A percentile compares a stretch with the other conserved stretches of the same genome.
phyloP scores from a whole-genome alignment of 2,329 filamentous ascomycete species.

The Curvularia sp. region DNA sequence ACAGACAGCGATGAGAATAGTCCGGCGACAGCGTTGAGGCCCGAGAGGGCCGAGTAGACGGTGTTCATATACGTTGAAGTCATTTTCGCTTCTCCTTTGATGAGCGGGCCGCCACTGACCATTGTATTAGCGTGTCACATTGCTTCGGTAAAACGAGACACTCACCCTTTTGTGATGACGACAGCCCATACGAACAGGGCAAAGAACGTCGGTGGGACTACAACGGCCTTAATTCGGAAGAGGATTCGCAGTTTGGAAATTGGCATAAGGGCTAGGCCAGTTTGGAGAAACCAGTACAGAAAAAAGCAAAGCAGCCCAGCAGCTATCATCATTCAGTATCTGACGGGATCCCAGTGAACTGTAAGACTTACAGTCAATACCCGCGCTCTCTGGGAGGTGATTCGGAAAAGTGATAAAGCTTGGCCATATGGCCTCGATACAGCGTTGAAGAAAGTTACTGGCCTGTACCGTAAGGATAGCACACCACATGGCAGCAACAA shows the following conservation, averaged over 20 bases:
- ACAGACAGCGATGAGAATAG: conserved; percentile 59
- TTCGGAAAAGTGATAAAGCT: conserved; percentile 50
- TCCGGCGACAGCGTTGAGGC: conserved; percentile 58
- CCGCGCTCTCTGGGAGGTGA: conserved; percentile 43
- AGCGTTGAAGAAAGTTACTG: conserved; percentile 52
- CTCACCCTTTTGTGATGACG: conserved; percentile 51
- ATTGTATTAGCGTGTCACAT: not conserved
- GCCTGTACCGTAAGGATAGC: conserved; percentile 58
- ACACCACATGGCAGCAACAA: conserved; percentile 57
- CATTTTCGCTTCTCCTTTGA: conserved; percentile 48
- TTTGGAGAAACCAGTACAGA: conserved; percentile 60
- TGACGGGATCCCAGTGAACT: fast-evolving
- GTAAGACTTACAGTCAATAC: conserved; percentile 36
- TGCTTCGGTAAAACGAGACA: not conserved
- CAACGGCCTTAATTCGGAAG: conserved; percentile 54
- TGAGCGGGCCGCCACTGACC: conserved; percentile 48
- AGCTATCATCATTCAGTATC: conserved; percentile 38
- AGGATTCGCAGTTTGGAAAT: conserved; percentile 55
- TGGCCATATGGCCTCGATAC: conserved; percentile 55
- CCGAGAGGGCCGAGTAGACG: conserved; percentile 54
- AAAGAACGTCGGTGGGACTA: conserved; percentile 55
- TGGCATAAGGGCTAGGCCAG: conserved; percentile 53
- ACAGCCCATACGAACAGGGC: conserved; percentile 55
- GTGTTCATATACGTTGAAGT: conserved; percentile 53
- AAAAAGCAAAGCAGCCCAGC: conserved; percentile 59